Conservation (phyloP, 345 rosid species). For the Linum tenue region DNA sequence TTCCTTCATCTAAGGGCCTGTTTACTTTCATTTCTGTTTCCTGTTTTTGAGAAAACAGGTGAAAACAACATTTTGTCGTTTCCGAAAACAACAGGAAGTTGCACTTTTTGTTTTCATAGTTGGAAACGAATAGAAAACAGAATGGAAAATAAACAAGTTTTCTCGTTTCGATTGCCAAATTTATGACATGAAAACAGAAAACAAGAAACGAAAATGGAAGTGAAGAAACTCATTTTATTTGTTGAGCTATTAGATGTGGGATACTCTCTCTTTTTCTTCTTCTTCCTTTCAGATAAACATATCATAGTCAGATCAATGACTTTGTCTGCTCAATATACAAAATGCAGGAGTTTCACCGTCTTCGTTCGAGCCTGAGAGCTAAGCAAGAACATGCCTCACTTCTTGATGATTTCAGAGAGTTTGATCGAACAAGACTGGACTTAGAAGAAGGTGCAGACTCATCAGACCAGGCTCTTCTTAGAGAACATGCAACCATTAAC, state of each 20-base stretch:
- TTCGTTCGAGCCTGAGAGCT: conserved; percentile 77
- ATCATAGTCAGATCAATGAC: conserved; percentile 14
- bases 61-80: too few species aligned
- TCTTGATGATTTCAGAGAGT: conserved; percentile 91
- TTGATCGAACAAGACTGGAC: conserved; percentile 79
- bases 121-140: too few species aligned
- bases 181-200: too few species aligned
- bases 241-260: too few species aligned
- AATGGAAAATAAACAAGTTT: too few species aligned
- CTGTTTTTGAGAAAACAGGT: too few species aligned
- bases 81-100: too few species aligned
- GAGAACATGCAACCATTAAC: conserved; percentile 68
- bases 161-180: too few species aligned
- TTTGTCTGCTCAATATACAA: conserved; percentile 18
- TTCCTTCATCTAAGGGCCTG: conserved; percentile 38
- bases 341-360: conserved; percentile 96
- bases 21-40: too few species aligned
- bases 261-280: not conserved
- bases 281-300: too few species aligned
- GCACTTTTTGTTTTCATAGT: too few species aligned
- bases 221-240: not conserved
- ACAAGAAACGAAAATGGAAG: too few species aligned
- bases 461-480: conserved; percentile 67
- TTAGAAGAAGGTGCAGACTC: conserved; percentile 81
- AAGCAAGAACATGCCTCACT: conserved; percentile 93